Conservation (phyloP, 148 eudicot genomes). For the Rhododendron ovatum region DNA sequence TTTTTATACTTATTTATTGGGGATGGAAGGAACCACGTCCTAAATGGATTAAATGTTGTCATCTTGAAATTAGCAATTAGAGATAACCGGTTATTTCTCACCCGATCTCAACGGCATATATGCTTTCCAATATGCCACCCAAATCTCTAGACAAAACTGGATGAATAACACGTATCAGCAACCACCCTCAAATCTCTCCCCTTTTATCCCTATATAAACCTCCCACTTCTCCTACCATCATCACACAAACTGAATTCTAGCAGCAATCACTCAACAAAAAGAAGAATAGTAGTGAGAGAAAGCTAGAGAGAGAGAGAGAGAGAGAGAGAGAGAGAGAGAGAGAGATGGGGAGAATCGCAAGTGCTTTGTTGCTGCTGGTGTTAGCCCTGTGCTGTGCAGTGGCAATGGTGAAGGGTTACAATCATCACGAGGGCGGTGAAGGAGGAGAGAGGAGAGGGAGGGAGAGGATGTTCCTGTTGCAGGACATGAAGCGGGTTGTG, state of each 20-base stretch:
- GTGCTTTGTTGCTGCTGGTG: slow-evolving; percentile 13
- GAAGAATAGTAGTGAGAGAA: background rate
- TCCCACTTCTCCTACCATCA: background rate
- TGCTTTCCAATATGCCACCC: background rate
- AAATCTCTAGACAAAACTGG: background rate
- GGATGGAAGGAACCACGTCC: too few relatives aligned
- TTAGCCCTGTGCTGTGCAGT: slow-evolving; percentile 11
- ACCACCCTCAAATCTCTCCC: background rate
- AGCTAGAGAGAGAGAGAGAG: background rate
- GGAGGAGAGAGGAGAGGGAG: slow-evolving; percentile 4
- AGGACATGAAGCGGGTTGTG: slow-evolving; percentile 43
- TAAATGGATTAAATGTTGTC: too few relatives aligned
- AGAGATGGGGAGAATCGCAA: slow-evolving; percentile 10
- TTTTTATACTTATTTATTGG: too few relatives aligned
- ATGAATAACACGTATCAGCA: background rate
- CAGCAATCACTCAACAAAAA: background rate
- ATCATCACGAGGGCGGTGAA: background rate
- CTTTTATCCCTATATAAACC: background rate
- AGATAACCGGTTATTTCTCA: background rate
- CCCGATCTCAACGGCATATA: too few relatives aligned
- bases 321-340: background rate
- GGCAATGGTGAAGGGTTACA: background rate
- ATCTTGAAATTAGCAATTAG: too few relatives aligned
- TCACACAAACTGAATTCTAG: background rate
- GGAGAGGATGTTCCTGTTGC: slow-evolving; percentile 38